Conservation (phyloP, 192 early-diverging fungal genomes). For the Entomortierella lignicola region DNA sequence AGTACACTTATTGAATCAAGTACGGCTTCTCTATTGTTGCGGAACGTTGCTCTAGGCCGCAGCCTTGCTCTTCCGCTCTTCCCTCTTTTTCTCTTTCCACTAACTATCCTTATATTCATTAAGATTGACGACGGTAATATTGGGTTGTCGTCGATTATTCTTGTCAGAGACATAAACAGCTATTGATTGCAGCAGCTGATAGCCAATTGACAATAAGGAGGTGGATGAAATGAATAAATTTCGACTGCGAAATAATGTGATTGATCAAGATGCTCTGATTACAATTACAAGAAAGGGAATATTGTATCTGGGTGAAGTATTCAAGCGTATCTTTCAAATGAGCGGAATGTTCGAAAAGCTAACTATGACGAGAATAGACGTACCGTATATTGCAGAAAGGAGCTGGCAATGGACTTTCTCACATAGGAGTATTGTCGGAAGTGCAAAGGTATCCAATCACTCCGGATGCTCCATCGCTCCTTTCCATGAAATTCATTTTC, state of each 20-base stretch:
- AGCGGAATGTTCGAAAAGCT: too few species aligned
- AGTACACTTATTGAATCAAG: neutral
- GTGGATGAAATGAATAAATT: too few species aligned
- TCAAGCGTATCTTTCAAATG: neutral
- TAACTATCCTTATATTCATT: too few species aligned
- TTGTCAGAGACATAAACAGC: neutral
- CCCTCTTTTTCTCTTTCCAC: too few species aligned
- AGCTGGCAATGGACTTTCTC: neutral
- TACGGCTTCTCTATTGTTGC: too few species aligned
- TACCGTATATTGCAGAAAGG: neutral
- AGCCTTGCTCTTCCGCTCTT: too few species aligned
- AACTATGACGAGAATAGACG: neutral
- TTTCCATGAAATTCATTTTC: neutral
- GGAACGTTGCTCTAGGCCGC: neutral
- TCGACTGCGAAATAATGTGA: too few species aligned
- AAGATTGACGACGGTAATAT: neutral
- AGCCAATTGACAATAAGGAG: too few species aligned
- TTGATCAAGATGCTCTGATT: neutral
- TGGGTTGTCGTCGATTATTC: neutral
- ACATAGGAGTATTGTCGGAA: neutral
- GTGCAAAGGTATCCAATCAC: neutral
- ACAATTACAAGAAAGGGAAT: neutral
- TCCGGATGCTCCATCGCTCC: neutral
- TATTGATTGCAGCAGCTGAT: too few species aligned
- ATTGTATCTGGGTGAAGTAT: neutral